Conservation (phyloP, 2,329 filamentous ascomycete genomes). For the Ophiostoma australiae region DNA sequence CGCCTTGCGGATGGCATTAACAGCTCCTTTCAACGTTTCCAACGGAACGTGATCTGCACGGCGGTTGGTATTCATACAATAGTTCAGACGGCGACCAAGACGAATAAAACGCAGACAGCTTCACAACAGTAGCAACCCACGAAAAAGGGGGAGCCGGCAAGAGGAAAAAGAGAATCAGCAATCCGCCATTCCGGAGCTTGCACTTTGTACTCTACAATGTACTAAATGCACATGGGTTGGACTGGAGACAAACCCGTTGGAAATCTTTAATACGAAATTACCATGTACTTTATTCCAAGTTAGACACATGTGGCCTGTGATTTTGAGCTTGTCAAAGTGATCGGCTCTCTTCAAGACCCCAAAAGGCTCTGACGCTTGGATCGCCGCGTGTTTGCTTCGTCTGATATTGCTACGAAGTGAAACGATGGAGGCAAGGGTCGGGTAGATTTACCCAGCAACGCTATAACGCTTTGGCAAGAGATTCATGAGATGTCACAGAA, state of each 20-base stretch:
- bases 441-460: background rate
- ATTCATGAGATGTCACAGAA: background rate
- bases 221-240: background rate
- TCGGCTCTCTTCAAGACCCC: background rate
- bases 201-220: background rate
- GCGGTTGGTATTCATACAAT: background rate
- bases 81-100: background rate
- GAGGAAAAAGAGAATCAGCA: background rate
- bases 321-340: conserved; percentile 11
- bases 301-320: background rate
- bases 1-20: background rate
- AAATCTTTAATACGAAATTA: background rate
- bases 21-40: background rate
- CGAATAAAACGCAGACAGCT: background rate
- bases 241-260: background rate
- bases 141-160: background rate
- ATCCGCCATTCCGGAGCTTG: background rate
- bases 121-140: background rate
- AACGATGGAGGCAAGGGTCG: background rate
- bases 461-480: background rate
- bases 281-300: too few relatives aligned
- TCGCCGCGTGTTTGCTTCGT: conserved; percentile 12
- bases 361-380: conserved; percentile 1
- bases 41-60: background rate
- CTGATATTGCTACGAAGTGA: conserved; percentile 12